These are phyloP conservation scores for Neurospora sp. DNA, from an alignment of 495 filamentous ascomycete genomes.

Conservation along the genomic window DNA sequence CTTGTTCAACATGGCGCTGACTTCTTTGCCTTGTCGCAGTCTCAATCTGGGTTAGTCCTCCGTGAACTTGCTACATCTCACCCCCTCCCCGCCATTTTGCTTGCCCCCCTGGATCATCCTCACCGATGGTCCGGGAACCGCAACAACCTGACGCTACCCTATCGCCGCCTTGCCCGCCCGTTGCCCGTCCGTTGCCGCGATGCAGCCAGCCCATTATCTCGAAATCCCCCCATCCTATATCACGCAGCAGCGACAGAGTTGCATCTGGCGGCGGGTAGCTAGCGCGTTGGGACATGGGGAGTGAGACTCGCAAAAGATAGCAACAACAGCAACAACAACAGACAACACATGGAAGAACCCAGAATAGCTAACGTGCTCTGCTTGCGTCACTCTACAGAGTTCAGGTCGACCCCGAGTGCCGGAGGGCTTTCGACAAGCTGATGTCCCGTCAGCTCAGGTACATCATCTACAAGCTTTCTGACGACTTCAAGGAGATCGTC, in stretches of 20 bases:
- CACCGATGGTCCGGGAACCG: not conserved
- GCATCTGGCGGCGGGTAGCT: not conserved
- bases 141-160: not conserved
- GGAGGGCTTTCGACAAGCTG: constrained; percentile 76
- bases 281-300: not conserved
- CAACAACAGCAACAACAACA: not conserved
- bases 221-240: not conserved
- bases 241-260: not conserved
- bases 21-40: constrained; percentile 28
- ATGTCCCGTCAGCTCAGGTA: constrained; percentile 83
- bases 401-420: constrained; percentile 66
- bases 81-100: constrained; percentile 5
- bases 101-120: not conserved
- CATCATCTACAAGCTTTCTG: constrained; percentile 94
- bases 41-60: constrained; percentile 56
- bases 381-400: constrained; percentile 46
- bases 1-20: not conserved
- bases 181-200: constrained; percentile 6
- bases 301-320: not conserved
- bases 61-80: constrained; percentile 6
- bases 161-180: constrained; percentile 5
- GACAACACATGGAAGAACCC: not conserved
- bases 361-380: constrained; percentile 15
- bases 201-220: not conserved
- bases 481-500: constrained; percentile 83